phyloP scores from a whole-genome alignment of 495 filamentous ascomycete species.

The Aspergillus nanangensis region DNA sequence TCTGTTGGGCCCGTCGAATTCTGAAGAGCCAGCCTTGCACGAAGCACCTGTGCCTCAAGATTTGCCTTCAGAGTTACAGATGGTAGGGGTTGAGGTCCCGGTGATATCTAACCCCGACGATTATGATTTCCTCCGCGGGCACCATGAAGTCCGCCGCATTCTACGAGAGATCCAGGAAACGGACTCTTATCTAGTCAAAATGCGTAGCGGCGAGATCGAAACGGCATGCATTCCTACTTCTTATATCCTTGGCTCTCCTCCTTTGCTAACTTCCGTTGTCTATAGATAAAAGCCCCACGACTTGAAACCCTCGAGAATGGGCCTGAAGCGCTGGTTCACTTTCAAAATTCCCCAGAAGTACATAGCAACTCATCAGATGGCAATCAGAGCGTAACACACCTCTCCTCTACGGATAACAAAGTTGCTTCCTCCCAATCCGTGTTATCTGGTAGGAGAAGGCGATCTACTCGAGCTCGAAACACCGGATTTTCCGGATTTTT shows the following conservation, averaged over 20 bases:
- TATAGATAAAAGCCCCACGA: conserved; percentile 21
- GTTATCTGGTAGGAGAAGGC: not conserved
- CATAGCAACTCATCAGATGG: conserved; percentile 1
- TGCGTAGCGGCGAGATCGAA: conserved; percentile 41
- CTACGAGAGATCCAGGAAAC: conserved; percentile 23
- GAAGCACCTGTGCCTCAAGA: no score
- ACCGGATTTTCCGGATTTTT: conserved; percentile 18
- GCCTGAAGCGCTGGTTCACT: conserved; percentile 23
- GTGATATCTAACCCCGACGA: conserved; percentile 32
- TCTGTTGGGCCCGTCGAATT: no score
- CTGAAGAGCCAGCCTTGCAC: no score
- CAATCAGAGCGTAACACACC: no score
- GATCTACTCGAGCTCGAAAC: conserved; percentile 6
- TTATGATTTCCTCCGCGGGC: conserved; percentile 45
- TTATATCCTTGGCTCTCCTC: not conserved
- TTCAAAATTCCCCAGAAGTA: conserved; percentile 10
- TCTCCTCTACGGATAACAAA: no score
- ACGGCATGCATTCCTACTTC: conserved; percentile 28
- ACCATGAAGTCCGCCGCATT: conserved; percentile 36
- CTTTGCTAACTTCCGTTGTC: not conserved
- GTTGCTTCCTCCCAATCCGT: no score
- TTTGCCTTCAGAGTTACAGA: no score
- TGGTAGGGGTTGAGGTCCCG: conserved; percentile 37
- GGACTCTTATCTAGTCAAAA: conserved; percentile 36
- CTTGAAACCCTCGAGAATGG: conserved; percentile 32